These are phyloP conservation scores for Aspergillus hiratsukae DNA, from an alignment of 2,329 filamentous ascomycete genomes.

Conservation along the genomic window DNA sequence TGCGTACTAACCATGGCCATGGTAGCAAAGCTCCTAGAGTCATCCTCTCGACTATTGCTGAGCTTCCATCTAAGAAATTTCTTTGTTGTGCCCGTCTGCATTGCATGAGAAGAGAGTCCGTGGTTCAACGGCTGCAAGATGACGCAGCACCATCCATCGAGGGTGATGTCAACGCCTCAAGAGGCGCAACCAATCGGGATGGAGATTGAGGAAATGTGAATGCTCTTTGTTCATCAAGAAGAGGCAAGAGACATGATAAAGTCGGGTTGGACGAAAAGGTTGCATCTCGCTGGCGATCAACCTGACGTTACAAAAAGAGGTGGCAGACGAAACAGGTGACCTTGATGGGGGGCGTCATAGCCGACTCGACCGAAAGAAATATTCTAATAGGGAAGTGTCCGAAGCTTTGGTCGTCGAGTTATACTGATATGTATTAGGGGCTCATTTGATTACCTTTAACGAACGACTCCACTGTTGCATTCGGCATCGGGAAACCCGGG, in stretches of 20 bases:
- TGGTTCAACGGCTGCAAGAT: neutral
- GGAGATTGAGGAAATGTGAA: neutral
- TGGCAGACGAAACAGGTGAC: slow-evolving; percentile 10
- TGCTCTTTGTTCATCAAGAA: neutral
- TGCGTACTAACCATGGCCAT: neutral
- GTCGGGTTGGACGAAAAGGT: neutral
- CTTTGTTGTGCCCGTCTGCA: neutral
- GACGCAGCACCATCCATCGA: neutral
- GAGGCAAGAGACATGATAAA: neutral
- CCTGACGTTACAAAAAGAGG: slow-evolving; percentile 19
- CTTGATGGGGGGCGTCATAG: neutral
- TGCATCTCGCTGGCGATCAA: slow-evolving; percentile 5
- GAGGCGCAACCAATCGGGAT: neutral
- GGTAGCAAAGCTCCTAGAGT: neutral
- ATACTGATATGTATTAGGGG: neutral
- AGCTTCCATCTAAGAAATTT: too few species aligned
- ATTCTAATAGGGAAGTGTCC: too few species aligned
- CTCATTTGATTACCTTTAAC: neutral
- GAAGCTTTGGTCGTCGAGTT: too few species aligned
- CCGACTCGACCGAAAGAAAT: neutral
- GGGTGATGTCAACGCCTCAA: neutral
- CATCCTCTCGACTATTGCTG: neutral
- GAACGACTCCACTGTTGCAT: slow-evolving; percentile 23
- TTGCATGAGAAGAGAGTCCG: neutral
- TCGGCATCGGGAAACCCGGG: slow-evolving; percentile 20